Conservation (phyloP, 345 rosid species). For the Reutealis trisperma region DNA sequence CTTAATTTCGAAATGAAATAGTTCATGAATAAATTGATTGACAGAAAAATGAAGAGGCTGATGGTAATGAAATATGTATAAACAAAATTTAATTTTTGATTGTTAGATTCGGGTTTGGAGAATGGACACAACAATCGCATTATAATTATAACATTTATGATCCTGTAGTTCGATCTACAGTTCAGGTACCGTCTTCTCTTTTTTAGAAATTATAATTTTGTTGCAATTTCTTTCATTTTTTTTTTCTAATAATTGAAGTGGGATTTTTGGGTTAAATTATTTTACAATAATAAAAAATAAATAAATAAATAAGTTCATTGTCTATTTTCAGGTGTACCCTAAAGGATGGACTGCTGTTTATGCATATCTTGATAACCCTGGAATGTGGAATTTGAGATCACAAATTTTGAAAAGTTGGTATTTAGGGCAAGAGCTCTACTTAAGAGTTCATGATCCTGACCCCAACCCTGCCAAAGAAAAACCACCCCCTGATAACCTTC, state of each 20-base stretch:
- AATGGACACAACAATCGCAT: slow-evolving; percentile 52
- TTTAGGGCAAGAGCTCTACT: slow-evolving; percentile 69
- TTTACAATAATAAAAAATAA: neutral
- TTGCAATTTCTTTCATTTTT: neutral
- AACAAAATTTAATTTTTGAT: neutral
- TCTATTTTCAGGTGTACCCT: slow-evolving; percentile 53
- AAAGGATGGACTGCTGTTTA: slow-evolving; percentile 65
- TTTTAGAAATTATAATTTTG: neutral
- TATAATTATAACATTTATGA: slow-evolving; percentile 48
- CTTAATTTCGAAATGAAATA: too few species aligned
- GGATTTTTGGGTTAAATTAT: neutral
- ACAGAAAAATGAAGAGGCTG: too few species aligned
- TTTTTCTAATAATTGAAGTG: neutral
- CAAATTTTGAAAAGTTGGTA: slow-evolving; percentile 67
- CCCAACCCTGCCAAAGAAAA: slow-evolving; percentile 61
- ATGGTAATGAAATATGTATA: too few species aligned
- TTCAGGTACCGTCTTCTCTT: slow-evolving; percentile 38
- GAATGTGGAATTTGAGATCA: slow-evolving; percentile 97
- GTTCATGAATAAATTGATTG: too few species aligned
- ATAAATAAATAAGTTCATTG: neutral
- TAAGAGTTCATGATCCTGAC: slow-evolving; percentile 66
- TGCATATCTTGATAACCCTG: slow-evolving; percentile 76
- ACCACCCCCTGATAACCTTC: slow-evolving; percentile 58
- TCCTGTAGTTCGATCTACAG: slow-evolving; percentile 71
- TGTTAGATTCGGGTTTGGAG: slow-evolving; percentile 51